Evolutionary conservation across 192 early-diverging fungal genomes (phyloP).

Genomic region (Mortierella antarctica): DNA sequence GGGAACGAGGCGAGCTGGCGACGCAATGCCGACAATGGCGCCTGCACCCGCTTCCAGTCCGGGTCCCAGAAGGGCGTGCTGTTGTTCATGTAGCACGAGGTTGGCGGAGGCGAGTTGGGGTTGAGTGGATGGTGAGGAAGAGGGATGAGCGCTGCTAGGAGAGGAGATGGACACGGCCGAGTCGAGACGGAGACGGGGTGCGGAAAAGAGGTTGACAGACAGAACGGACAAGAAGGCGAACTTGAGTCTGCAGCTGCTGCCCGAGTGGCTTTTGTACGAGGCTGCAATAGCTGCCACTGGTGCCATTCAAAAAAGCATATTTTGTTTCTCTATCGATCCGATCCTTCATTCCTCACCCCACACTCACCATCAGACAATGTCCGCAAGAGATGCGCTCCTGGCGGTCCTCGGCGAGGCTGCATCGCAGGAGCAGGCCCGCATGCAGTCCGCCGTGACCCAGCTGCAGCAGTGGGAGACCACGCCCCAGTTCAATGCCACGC

Average conservation of each 20-base stretch:
- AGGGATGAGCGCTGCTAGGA: not conserved
- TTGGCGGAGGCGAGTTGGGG: not conserved
- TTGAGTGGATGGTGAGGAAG: not conserved
- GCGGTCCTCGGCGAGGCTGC: slow-evolving; percentile 69
- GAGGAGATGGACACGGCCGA: not conserved
- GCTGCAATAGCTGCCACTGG: no score
- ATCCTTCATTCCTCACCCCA: not conserved
- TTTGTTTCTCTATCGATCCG: not conserved
- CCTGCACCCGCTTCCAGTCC: slow-evolving; percentile 65
- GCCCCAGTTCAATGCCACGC: slow-evolving; percentile 75
- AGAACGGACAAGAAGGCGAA: not conserved
- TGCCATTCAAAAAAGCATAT: not conserved
- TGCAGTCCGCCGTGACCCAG: slow-evolving; percentile 72
- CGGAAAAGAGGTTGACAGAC: not conserved
- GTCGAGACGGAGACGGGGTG: not conserved
- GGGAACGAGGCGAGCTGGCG: slow-evolving; percentile 63
- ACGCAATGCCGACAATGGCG: slow-evolving; percentile 56
- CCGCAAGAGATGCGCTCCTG: slow-evolving; percentile 59
- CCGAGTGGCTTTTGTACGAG: no score
- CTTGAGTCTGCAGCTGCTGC: no score
- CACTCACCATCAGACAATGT: slow-evolving; percentile 18
- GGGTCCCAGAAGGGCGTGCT: slow-evolving; percentile 56
- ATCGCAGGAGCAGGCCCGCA: slow-evolving; percentile 71
- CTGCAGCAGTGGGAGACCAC: slow-evolving; percentile 79
- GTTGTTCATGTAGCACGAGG: slow-evolving; percentile 9